Evolutionary conservation across 805 yeast species (phyloP).

Genomic region (Metschnikowia vanudenii): DNA sequence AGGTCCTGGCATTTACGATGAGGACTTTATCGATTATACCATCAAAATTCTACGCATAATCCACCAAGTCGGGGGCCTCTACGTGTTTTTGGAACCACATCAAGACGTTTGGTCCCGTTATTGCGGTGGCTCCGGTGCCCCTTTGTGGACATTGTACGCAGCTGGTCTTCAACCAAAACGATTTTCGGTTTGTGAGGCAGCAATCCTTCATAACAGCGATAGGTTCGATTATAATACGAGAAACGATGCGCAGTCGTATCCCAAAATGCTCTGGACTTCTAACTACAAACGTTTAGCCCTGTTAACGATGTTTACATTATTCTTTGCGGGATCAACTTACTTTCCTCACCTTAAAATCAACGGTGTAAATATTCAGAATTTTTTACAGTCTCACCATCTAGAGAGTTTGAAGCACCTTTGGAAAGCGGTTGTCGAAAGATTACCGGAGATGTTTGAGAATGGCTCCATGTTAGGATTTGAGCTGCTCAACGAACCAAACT

Average conservation of each 20-base stretch:
- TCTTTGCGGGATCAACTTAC: constrained; percentile 73
- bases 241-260: constrained; percentile 47
- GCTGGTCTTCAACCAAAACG: constrained; percentile 81
- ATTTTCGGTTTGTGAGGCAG: constrained; percentile 75
- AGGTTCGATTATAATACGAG: constrained; percentile 33
- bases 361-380: constrained; percentile 75
- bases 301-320: constrained; percentile 79
- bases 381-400: constrained; percentile 62
- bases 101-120: constrained; percentile 94
- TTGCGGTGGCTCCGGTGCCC: constrained; percentile 92
- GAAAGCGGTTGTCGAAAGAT: constrained; percentile 25
- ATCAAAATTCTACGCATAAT: constrained; percentile 58
- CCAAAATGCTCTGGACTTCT: constrained; percentile 92
- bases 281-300: constrained; percentile 76
- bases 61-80: constrained; percentile 64
- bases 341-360: constrained; percentile 76
- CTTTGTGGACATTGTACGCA: constrained; percentile 87
- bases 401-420: constrained; percentile 46
- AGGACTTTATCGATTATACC: constrained; percentile 69
- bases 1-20: constrained; percentile 84
- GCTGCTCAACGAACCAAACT: constrained; percentile 80
- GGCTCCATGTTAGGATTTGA: constrained; percentile 77
- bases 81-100: constrained; percentile 83
- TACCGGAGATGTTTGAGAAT: constrained; percentile 35
- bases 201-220: constrained; percentile 63